Base-by-base conservation (phyloP, 2,329 filamentous ascomycete genomes). In the Penicillium hordei region DNA sequence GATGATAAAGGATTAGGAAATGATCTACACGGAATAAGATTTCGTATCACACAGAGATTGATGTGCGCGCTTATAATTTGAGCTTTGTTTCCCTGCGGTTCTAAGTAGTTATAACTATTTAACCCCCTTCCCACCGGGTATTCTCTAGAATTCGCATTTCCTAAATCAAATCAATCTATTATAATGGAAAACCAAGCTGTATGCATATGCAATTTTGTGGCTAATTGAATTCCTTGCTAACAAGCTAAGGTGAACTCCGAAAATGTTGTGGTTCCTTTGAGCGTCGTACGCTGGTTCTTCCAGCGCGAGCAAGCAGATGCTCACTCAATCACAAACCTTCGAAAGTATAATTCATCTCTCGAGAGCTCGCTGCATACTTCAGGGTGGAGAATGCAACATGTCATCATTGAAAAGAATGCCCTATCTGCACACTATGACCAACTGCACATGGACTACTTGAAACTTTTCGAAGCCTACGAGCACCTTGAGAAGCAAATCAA, bases 391-490 rank as follows among this genome's bases (percentile, higher is more conserved):
- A 46, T 46, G 2, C 29, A 46, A n/a, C 5, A 46, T 46, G 4
- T 23, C 1, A 9, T 46, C 2, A 10, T 46, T 5, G 44, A 46
- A 10, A 46, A 46, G 6, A 46, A 46, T 46, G 29, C 44, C 27
- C 27, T 46, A 46, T 46, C 9, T 0, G 44, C 44, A 3, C 27
- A 46, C n/a, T 34, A 46, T 21, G 29, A 46, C 44, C 10, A 46
- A 3, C 44, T 46, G 6, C 12, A 46, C 3, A 10, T 3, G 10
- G 44, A 46, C n/a, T 46, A 46, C 3, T 33, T 46, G 29, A 46
- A 46, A 46, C 44, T 46, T 46, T 46, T 46, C 44, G 44, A 46
- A 21, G 29, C 44, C 27, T 46, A 46, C 12, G 29, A 46, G 44
- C n/a, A 13, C 44, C 44, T 46, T 31, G 44, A 46, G 44, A 46